Evolutionary conservation across 306 rosid species (phyloP).

Genomic region (Datisca glomerata): DNA sequence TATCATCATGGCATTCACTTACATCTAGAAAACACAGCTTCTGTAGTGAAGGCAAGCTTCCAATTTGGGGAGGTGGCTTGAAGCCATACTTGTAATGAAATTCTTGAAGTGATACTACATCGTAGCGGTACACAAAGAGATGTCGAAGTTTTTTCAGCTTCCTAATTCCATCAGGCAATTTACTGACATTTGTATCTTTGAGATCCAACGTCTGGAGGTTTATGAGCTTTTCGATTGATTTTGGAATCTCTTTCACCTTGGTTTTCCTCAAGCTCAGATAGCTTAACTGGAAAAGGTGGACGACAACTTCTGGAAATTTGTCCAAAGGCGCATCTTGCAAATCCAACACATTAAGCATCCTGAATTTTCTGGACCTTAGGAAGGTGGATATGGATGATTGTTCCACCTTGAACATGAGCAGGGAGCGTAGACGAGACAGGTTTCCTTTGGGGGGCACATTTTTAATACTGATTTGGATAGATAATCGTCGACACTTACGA

Average conservation of each 20-base stretch:
- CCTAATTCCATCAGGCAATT: slow-evolving; percentile 18
- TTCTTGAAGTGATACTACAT: slow-evolving; percentile 7
- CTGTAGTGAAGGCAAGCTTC: slow-evolving; percentile 17
- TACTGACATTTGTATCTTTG: slow-evolving; percentile 16
- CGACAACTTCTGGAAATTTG: slow-evolving; percentile 11
- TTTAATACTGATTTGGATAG: background rate
- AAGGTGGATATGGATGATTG: background rate
- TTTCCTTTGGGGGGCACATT: background rate
- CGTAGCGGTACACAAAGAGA: slow-evolving; percentile 7
- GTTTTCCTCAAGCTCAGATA: slow-evolving; percentile 25
- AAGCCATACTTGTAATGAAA: slow-evolving; percentile 16
- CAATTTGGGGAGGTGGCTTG: slow-evolving; percentile 14
- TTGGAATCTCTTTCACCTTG: slow-evolving; percentile 11
- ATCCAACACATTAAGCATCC: slow-evolving; percentile 27
- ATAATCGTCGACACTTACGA: background rate
- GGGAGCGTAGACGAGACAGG: background rate
- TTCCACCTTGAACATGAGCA: background rate
- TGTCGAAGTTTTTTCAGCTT: slow-evolving; percentile 22
- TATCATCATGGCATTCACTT: slow-evolving; percentile 2
- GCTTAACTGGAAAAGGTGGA: slow-evolving; percentile 15
- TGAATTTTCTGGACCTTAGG: background rate
- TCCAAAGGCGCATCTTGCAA: slow-evolving; percentile 12
- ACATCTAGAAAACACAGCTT: slow-evolving; percentile 26
- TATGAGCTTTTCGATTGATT: slow-evolving; percentile 18
- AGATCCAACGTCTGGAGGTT: slow-evolving; percentile 29